Evolutionary conservation across 2,329 filamentous ascomycete genomes (phyloP), one percentile per base, ranked within the genome.

Genomic region (Clarireedia monteithiana): DNA sequence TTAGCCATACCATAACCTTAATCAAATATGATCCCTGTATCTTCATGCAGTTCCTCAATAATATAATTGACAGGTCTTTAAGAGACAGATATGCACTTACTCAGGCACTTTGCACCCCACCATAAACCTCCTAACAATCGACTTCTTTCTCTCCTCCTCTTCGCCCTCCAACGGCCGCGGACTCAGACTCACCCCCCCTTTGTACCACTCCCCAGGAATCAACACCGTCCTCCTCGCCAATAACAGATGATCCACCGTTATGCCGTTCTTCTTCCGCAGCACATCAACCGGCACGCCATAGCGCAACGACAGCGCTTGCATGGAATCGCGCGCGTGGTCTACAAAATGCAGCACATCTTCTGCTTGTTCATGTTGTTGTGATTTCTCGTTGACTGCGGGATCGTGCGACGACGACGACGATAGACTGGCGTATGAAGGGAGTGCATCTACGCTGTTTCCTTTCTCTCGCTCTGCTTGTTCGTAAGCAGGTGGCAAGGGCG

Each of bases 281-380:
- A 77, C 80, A 7, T 77, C 65, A 17, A 81, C 74, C 1, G 88
- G 85, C 1, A 92, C 83, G 48, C 77, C 75, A 67, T 94, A 94
- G 24, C 82, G 79, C 6, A 94, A 74, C 0, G 86, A 85, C 15
- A 94, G 73, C 1, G 85, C 87, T 20, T 75, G 64, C 61, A 92
- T 73, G 9, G 79, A 84, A 67, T 94, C 89, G 59, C 79, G 75
- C n/a, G 74, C 72, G 56, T 87, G 84, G 64, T 88, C 76, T 49
- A 94, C 74, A 70, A 90, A 90, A 69, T 94, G 89, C 14, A 91
- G 73, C 2, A 83, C 82, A 69, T 91, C 86, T 57, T 81, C 76
- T n/a, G 75, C 73, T 4, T 70, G 66, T 38, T 27, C 60, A 68
- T 5, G 53, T 44, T 6, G 39, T 54, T 27, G 30, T 4, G 30